Conservation (phyloP, 352 stramenopile genomes). For the Phytophthora brassicae region DNA sequence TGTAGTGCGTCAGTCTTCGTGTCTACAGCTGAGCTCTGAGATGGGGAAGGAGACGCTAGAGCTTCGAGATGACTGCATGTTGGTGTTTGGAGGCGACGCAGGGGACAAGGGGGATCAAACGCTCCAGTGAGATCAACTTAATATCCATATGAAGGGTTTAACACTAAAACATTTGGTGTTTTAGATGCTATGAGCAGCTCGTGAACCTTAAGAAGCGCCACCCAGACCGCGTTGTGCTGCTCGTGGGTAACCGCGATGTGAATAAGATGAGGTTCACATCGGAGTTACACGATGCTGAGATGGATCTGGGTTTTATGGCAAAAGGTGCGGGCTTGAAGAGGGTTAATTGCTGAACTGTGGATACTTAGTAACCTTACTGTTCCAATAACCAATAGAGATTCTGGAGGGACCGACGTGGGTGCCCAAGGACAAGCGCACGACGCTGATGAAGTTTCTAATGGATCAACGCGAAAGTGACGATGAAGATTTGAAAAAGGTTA, state of each 20-base stretch:
- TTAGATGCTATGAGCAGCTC: slow-evolving; percentile 79
- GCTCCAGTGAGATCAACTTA: slow-evolving; percentile 52
- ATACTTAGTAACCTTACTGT: too few relatives aligned
- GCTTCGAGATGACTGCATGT: slow-evolving; percentile 66
- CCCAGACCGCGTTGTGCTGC: slow-evolving; percentile 87
- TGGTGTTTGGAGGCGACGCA: slow-evolving; percentile 91
- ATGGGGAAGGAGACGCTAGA: slow-evolving; percentile 41
- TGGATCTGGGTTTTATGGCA: slow-evolving; percentile 64
- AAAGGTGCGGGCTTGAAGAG: slow-evolving; percentile 31
- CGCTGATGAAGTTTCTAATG: slow-evolving; percentile 48
- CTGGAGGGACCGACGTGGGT: slow-evolving; percentile 72
- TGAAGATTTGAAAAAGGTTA: slow-evolving; percentile 36
- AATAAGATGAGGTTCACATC: slow-evolving; percentile 92
- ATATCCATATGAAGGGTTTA: background rate
- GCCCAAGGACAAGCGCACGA: slow-evolving; percentile 52
- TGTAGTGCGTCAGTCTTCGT: slow-evolving; percentile 59
- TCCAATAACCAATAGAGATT: slow-evolving; percentile 46
- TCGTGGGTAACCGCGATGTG: slow-evolving; percentile 93
- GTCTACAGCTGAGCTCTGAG: slow-evolving; percentile 45
- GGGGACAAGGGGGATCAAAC: slow-evolving; percentile 92
- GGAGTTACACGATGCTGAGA: slow-evolving; percentile 75
- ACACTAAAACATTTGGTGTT: background rate
- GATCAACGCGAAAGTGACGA: slow-evolving; percentile 21
- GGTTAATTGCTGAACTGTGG: background rate
- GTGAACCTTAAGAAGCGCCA: slow-evolving; percentile 86